Evolutionary conservation across 1,139 yeast species (phyloP).

Genomic region (Trichomonascaceae sp.): DNA sequence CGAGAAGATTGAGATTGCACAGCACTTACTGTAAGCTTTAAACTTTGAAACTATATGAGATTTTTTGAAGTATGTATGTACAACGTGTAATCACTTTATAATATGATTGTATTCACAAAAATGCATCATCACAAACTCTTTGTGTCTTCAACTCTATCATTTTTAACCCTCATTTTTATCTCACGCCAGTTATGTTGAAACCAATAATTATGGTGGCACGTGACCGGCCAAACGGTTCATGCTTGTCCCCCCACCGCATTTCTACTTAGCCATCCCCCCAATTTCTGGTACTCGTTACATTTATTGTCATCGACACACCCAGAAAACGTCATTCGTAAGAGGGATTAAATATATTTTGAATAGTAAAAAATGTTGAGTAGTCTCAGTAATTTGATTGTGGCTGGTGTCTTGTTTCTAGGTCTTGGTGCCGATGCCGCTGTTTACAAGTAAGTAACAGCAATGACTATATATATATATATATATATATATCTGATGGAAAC

Average conservation of each 20-base stretch:
- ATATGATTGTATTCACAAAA: no score
- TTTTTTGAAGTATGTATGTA: no score
- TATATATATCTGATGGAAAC: no score
- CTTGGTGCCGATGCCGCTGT: conserved; percentile 24
- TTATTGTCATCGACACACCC: background rate
- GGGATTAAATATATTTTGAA: background rate
- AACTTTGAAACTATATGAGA: background rate
- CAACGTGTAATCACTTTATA: no score
- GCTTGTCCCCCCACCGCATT: background rate
- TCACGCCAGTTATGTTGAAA: background rate
- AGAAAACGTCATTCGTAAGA: background rate
- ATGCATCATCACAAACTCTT: no score
- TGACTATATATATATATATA: background rate
- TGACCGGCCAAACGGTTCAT: background rate
- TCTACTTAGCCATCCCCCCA: background rate
- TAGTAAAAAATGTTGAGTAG: background rate
- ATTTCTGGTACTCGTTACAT: background rate
- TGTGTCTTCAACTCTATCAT: no score
- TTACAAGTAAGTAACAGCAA: conserved; percentile 5
- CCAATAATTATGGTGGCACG: background rate
- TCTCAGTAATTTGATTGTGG: background rate
- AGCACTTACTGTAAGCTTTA: background rate
- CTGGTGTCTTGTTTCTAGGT: background rate
- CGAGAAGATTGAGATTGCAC: background rate
- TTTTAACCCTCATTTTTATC: no score